These are phyloP conservation scores for Candida yuanshanica DNA, from an alignment of 805 yeast species.

Conservation along the genomic window DNA sequence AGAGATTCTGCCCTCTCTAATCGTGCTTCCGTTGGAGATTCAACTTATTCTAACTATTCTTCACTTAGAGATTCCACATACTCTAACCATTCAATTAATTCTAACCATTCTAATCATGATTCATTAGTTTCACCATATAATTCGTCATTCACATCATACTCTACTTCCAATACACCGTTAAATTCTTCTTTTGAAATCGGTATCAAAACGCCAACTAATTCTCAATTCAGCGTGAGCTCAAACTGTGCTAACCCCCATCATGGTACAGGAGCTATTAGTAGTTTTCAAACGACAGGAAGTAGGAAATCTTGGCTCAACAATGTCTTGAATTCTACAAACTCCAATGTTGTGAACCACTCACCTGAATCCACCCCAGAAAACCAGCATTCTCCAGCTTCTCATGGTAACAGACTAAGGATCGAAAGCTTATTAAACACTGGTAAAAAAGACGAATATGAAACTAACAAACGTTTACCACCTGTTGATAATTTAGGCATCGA, in stretches of 20 bases:
- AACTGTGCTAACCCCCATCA: neutral
- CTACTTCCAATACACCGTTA: constrained; percentile 13
- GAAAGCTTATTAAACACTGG: constrained; percentile 16
- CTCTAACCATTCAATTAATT: neutral
- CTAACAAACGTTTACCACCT: constrained; percentile 13
- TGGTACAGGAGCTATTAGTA: neutral
- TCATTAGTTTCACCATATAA: constrained; percentile 16
- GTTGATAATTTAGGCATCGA: constrained; percentile 20
- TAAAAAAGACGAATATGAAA: too few species aligned
- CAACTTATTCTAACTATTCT: neutral
- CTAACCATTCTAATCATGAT: constrained; percentile 1
- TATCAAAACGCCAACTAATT: neutral
- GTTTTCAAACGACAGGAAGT: neutral
- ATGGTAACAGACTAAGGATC: constrained; percentile 14
- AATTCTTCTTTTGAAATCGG: constrained; percentile 4
- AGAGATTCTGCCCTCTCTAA: neutral
- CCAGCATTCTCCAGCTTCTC: neutral
- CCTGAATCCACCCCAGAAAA: neutral
- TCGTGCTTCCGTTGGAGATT: neutral
- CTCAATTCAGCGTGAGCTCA: neutral
- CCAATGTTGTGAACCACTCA: neutral
- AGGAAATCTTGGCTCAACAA: constrained; percentile 17
- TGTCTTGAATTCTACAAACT: constrained; percentile 8
- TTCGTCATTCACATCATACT: constrained; percentile 10
- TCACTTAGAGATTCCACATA: neutral